Conservation (phyloP, 2,329 filamentous ascomycete species). For the Arthrobotrys musiformis region DNA sequence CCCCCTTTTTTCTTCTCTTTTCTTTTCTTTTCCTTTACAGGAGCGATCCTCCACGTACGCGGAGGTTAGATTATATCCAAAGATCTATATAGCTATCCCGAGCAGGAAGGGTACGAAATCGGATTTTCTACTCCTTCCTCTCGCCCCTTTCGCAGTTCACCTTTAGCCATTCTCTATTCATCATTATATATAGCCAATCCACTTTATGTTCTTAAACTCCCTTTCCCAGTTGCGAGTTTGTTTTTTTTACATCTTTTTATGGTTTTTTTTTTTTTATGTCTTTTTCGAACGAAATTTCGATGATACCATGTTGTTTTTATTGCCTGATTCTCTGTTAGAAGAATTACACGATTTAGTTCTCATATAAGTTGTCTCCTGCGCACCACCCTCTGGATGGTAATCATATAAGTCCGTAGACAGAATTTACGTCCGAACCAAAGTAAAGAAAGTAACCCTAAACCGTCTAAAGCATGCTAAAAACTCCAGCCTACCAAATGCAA, state of each 20-base stretch:
- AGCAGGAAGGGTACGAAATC: no score
- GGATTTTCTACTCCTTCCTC: not conserved
- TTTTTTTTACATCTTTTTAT: not conserved
- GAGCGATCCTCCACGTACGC: not conserved
- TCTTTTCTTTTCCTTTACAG: not conserved
- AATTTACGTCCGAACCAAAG: no score
- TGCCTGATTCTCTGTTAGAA: not conserved
- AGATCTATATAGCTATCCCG: no score
- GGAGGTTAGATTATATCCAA: not conserved
- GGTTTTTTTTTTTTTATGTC: not conserved
- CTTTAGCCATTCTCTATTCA: not conserved
- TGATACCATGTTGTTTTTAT: conserved; percentile 38
- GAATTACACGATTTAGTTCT: no score
- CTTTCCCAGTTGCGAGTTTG: no score
- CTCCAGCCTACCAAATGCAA: no score
- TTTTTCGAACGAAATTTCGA: not conserved
- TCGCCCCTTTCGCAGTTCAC: not conserved
- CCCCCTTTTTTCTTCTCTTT: not conserved
- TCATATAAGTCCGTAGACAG: no score
- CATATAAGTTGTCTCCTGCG: no score
- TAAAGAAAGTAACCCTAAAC: no score
- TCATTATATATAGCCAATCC: no score
- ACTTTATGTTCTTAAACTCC: not conserved
- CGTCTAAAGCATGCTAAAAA: no score
- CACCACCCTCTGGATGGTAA: no score